Base-by-base conservation (phyloP, 495 filamentous ascomycete genomes). In the Daldinia grandis region DNA sequence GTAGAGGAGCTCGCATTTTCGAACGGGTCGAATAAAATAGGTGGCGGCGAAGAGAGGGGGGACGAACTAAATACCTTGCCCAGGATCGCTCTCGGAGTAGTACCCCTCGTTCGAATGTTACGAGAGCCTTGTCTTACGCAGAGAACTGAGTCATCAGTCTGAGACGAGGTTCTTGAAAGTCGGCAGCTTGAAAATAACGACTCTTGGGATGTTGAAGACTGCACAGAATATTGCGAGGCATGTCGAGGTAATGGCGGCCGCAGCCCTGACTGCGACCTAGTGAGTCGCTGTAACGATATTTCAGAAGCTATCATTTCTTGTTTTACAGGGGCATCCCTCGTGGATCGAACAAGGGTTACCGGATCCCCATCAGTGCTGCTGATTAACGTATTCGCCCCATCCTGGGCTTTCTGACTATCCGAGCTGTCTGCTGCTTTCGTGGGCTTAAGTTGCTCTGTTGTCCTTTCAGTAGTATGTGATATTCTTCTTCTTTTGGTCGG, bases 41-140 rank as follows among this genome's bases (percentile, higher is more conserved):
- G 81, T 1, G 83, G 83, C 0, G 83, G 83, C 1, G 82, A 84
- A 1, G 82, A 84, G 25, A 85, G 73, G 0, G 82, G 82, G 0
- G 82, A 85, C 0, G 82, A 85, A 60, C 73, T 74, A 31, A 69
- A 69, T 6, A 74, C 57, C 9, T 53, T 62, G 9, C 69, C 21
- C 58, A 64, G 12, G 69, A 71, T 17, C 28, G 19, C 47, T 7
- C 57, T 76, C 17, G 79, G 77, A 5, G 75, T 78, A 9, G 19
- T 38, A 7, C 17, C 31, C 38, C 38, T 65, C 14, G 62, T 62
- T 24, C 44, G 62, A 5, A 40, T n/a, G 6, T 15, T 53, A 28
- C 7, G 7, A 12, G 31, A 9, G 31, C 10, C 9, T n/a, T 66
- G 49, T 49, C 17, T 44, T 47, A 19, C 44, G 27, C n/a, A 40